These are phyloP conservation scores for Larix kaempferi DNA, from an alignment of 75 land plant genomes.

Conservation along the genomic window DNA sequence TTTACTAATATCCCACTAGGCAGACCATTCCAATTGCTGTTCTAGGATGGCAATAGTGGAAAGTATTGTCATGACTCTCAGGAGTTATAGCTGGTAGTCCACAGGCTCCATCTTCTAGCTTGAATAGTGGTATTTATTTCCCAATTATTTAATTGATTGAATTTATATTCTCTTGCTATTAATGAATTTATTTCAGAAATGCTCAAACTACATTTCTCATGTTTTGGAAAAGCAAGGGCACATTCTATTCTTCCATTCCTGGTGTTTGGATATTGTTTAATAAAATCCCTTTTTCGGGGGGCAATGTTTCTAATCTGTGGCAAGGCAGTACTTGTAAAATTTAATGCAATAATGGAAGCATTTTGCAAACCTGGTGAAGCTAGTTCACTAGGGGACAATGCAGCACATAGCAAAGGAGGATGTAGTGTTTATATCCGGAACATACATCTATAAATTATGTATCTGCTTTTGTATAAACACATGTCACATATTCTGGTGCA, in stretches of 20 bases:
- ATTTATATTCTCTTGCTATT: neutral
- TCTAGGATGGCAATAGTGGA: neutral
- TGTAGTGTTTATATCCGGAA: too few species aligned
- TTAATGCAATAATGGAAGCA: neutral
- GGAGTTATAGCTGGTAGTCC: neutral
- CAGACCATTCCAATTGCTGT: neutral
- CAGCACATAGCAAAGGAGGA: neutral
- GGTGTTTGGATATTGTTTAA: neutral
- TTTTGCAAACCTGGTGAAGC: neutral
- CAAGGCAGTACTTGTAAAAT: neutral
- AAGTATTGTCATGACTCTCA: neutral
- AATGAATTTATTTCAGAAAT: neutral
- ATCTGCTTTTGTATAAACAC: too few species aligned
- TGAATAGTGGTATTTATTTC: neutral
- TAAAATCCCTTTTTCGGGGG: neutral
- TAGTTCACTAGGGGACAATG: neutral
- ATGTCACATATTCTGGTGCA: too few species aligned
- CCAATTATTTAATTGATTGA: conserved; percentile 7
- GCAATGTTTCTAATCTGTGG: neutral
- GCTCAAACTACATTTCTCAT: conserved; percentile 1
- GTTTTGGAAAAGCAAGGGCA: neutral
- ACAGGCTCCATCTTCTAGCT: neutral
- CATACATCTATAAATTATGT: too few species aligned
- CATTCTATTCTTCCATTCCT: conserved; percentile 7
- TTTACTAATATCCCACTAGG: neutral